Percentiles rank a stretch among this genome's conserved stretches.
phyloP scores from a whole-genome alignment of 2,329 filamentous ascomycete genomes.

The Tolypocladium tropicale region DNA sequence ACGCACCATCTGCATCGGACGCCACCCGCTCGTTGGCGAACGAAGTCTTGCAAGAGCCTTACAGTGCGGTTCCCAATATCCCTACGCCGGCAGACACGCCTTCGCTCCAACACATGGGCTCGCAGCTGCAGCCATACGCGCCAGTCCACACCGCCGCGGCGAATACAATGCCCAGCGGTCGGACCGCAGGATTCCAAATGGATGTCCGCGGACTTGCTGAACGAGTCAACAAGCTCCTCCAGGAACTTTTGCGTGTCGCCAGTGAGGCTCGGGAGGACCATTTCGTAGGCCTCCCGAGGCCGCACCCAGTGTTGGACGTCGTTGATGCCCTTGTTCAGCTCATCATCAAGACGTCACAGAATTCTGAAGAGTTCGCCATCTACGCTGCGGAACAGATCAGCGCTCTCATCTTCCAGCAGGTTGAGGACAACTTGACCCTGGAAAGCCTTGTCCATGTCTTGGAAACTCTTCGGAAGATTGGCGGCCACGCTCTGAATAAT shows the following conservation, averaged over 20 bases:
- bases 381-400: slow-evolving; percentile 52
- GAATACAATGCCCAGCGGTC: slow-evolving; percentile 36
- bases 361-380: slow-evolving; percentile 48
- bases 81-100: slow-evolving; percentile 51
- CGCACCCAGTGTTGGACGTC: slow-evolving; percentile 50
- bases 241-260: slow-evolving; percentile 45
- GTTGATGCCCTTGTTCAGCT: slow-evolving; percentile 51
- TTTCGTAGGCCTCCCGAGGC: slow-evolving; percentile 46
- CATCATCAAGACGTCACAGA: slow-evolving; percentile 53
- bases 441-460: slow-evolving; percentile 54
- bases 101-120: slow-evolving; percentile 39
- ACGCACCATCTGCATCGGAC: slow-evolving; percentile 49
- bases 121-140: slow-evolving; percentile 45
- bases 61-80: slow-evolving; percentile 43
- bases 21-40: slow-evolving; percentile 52
- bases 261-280: slow-evolving; percentile 47
- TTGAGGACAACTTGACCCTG: slow-evolving; percentile 45
- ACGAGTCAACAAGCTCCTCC: slow-evolving; percentile 45
- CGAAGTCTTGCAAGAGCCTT: slow-evolving; percentile 54
- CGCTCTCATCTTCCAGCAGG: slow-evolving; percentile 42
- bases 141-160: slow-evolving; percentile 34
- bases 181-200: slow-evolving; percentile 34
- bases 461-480: slow-evolving; percentile 50
- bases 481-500: slow-evolving; percentile 41
- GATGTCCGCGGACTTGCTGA: slow-evolving; percentile 44